Base-by-base conservation (phyloP, 345 rosid genomes). In the Arabis alpina region DNA sequence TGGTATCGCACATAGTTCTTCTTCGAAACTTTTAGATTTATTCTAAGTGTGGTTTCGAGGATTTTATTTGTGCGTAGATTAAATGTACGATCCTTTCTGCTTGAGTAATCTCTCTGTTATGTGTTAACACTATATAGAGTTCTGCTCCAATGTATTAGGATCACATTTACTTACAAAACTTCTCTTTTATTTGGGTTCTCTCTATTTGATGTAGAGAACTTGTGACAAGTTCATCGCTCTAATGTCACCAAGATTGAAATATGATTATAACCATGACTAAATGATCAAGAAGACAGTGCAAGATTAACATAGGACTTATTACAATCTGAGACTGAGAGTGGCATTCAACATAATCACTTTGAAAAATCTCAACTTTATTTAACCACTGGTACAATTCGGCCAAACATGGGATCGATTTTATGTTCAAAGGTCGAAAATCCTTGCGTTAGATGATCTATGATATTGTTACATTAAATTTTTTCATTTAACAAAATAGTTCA, bases 61-160 rank as follows among this genome's bases (percentile, higher is more conserved):
- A 66, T 74, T 74, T 74, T 66, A 66, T 74, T 74, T 74, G 77
- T 74, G 77, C 77, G 67, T 50, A 73, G 0, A 71, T 2, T 5
- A 13, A 13, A 55, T 36, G 8, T 54, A 42, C 16, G 72, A 40
- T 66, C 77, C 25, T 66, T 51, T 74, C 72, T 66, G 77, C 77
- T 74, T 66, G 77, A 74, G 72, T 66, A 58, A 43, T 59, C 68
- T 74, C 73, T 74, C 73, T 74, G 77, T 74, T 74, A 74, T 74
- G 30, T 59, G 72, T 59, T 73, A 44, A 74, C 77, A 3, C 23
- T 19, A 19, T 19, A 14, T 74, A 59, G 73, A 66, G 77, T 14
- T 52, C 66, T 55, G 77, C 77, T 74, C 77, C 77, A 74, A 74
- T 74, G 77, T 74, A 30, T 23, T 59, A 66, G 49, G 72, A n/a